A percentile compares a stretch with the other conserved stretches of the same genome.
phyloP scores from a whole-genome alignment of 371 early-diverging fungal genomes.

The Lichtheimia hyalospora region DNA sequence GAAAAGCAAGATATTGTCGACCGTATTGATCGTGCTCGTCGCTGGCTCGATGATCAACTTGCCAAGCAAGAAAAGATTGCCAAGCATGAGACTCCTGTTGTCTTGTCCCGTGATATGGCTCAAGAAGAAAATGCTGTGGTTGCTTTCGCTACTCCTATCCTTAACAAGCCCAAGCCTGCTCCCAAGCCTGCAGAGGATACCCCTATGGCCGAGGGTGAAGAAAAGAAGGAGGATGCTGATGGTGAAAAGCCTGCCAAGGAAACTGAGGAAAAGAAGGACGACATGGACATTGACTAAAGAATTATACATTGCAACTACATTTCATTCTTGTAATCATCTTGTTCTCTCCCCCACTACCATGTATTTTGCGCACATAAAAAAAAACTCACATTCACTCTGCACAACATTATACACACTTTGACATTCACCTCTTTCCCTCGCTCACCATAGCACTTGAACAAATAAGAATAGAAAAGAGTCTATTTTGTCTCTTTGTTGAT shows the following conservation, averaged over 20 bases:
- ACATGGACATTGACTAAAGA: slow-evolving; percentile 70
- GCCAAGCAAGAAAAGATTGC: slow-evolving; percentile 71
- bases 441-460: neutral
- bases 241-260: slow-evolving; percentile 20
- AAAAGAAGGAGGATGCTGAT: slow-evolving; percentile 29
- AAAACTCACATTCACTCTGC: neutral
- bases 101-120: slow-evolving; percentile 74
- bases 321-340: neutral
- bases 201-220: slow-evolving; percentile 37
- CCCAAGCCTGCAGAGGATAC: slow-evolving; percentile 54
- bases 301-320: neutral
- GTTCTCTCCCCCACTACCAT: too few relatives aligned
- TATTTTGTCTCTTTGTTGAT: too few relatives aligned
- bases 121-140: slow-evolving; percentile 69
- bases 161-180: slow-evolving; percentile 90
- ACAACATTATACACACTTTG: neutral
- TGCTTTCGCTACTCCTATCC: slow-evolving; percentile 73
- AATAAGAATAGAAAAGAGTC: neutral
- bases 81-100: slow-evolving; percentile 75
- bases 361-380: neutral
- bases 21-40: slow-evolving; percentile 72
- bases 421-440: neutral
- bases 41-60: slow-evolving; percentile 87
- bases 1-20: slow-evolving; percentile 84
- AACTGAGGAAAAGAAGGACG: slow-evolving; percentile 44